Base-by-base conservation (phyloP, 1,284 basidiomycete species). In the Laetiporus sulphureus region DNA sequence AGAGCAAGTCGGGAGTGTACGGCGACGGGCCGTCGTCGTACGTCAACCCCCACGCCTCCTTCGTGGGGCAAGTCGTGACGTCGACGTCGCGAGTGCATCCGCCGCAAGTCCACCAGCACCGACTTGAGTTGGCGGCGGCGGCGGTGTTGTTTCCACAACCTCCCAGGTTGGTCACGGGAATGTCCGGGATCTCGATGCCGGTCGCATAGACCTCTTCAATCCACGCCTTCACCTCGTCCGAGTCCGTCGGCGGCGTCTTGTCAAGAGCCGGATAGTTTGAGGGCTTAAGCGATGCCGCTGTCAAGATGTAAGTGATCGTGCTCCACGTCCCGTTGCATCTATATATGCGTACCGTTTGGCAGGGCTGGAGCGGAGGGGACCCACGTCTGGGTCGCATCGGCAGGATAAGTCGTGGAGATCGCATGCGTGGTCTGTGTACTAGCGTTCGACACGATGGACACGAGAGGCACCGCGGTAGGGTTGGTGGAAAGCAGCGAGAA, bases 31-130 rank as follows among this genome's bases (percentile, higher is more conserved):
- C 85, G 55, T 88, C 84, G 51, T 86, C 83, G 59, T 83, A 85
- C 16, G 77, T 77, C 45, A 79, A 66, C 60, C 73, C 83, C 83
- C 85, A 91, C 35, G 76, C 75, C 59, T 76, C 63, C 61, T 80
- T 73, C 46, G 80, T 72, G 5, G 86, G 86, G 64, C 89, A 92
- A 19, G 70, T 66, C 34, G 73, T 73, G 51, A 92, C 73, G 58
- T 92, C 89, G 10, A 77, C 77, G 23, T 67, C 53, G 27, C 75
- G 72, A 2, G 75, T 78, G 67, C 86, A 91, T 30, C 85, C 79
- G 55, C 81, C 77, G 59, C 89, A 92, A 7, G 87, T 89, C 90
- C 89, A 93, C 89, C 89, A 92, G 64, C 86, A 88, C 20, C 77
- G 71, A 35, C 39, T 20, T 11, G 64, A 64, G 53, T 88, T 60